Percentiles rank a stretch among this genome's conserved stretches.
Conservation (phyloP, 202 grass and related monocot species). For the Alloteropsis angusta region DNA sequence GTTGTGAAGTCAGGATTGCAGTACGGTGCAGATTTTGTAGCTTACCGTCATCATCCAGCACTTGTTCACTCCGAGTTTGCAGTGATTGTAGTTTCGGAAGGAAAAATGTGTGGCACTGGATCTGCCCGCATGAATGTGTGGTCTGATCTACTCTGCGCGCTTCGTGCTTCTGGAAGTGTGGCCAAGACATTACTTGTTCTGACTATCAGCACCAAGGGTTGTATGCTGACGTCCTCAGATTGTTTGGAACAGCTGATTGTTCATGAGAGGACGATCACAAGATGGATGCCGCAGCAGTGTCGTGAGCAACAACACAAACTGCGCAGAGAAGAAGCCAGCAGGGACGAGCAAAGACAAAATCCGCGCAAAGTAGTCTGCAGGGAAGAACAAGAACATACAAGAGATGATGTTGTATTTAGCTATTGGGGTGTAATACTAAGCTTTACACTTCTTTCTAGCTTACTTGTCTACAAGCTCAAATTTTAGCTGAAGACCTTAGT, state of each 20-base stretch:
- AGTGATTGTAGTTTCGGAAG: conserved; percentile 36
- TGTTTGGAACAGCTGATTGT: conserved; percentile 42
- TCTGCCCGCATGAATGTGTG: conserved; percentile 24
- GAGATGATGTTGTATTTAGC: neutral
- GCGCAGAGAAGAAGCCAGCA: neutral
- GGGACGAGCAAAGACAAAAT: neutral
- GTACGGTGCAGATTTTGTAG: conserved; percentile 59
- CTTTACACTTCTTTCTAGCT: conserved; percentile 31
- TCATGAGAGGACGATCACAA: conserved; percentile 35
- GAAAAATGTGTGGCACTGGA: neutral
- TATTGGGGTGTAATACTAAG: conserved; percentile 23
- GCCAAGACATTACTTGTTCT: conserved; percentile 60
- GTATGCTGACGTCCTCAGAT: neutral
- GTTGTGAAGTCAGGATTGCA: conserved; percentile 42
- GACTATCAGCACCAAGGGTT: neutral
- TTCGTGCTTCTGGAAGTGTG: conserved; percentile 41
- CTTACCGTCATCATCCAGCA: conserved; percentile 65
- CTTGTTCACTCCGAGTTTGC: conserved; percentile 66
- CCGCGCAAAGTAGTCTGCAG: neutral
- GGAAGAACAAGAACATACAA: neutral
- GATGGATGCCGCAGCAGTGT: conserved; percentile 49
- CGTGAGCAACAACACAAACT: conserved; percentile 20
- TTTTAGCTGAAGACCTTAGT: conserved; percentile 4
- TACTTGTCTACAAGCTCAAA: conserved; percentile 39
- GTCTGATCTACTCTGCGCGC: conserved; percentile 34